These are phyloP conservation scores for Fistulinella cinereoalba DNA, from an alignment of 1,284 basidiomycete species.

Conservation along the genomic window DNA sequence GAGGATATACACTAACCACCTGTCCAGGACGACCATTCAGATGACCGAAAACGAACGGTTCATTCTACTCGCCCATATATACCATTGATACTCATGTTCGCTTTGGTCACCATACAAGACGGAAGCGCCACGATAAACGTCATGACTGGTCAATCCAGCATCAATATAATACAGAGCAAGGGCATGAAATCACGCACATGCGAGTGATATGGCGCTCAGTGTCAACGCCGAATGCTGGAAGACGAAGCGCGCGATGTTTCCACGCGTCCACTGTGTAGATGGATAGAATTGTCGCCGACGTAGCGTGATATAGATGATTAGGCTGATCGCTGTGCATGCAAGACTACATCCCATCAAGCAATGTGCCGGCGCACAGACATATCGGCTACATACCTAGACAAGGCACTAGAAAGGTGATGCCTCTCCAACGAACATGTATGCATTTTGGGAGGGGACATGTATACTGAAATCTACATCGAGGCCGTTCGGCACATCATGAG, in stretches of 20 bases:
- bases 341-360: slow-evolving; percentile 7
- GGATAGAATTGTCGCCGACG: slow-evolving; percentile 7
- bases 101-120: slow-evolving; percentile 5
- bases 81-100: slow-evolving; percentile 6
- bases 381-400: slow-evolving; percentile 8
- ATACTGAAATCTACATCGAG: slow-evolving; percentile 21
- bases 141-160: slow-evolving; percentile 1
- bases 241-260: slow-evolving; percentile 1
- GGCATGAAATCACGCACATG: not conserved
- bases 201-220: slow-evolving; percentile 7
- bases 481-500: slow-evolving; percentile 11
- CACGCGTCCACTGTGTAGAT: slow-evolving; percentile 4
- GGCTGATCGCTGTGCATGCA: slow-evolving; percentile 15
- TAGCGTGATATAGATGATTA: slow-evolving; percentile 17
- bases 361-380: not conserved
- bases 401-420: slow-evolving; percentile 3
- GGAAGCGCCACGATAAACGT: slow-evolving; percentile 11
- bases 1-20: slow-evolving; percentile 11
- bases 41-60: not conserved
- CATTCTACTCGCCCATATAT: slow-evolving; percentile 6
- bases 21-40: not conserved
- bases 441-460: slow-evolving; percentile 6
- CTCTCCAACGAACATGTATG: slow-evolving; percentile 17
- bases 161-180: not conserved
- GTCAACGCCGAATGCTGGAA: slow-evolving; percentile 11